Evolutionary conservation across 2,329 filamentous ascomycete species (phyloP), one percentile per base, ranked within the genome.

Genomic region (Monilinia polystroma): DNA sequence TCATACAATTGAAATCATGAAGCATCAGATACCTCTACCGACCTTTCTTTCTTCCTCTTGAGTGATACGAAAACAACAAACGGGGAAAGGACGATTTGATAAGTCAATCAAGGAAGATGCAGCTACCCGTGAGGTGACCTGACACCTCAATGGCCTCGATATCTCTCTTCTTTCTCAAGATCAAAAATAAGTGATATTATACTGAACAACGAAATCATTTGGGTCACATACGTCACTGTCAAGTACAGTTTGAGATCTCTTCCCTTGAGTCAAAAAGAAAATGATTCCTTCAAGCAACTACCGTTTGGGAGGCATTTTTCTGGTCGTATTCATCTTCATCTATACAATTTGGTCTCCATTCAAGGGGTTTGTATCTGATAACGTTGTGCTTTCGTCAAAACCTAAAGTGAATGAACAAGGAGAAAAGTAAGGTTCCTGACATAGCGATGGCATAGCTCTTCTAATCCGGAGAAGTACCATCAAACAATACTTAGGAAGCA

Each of bases 401-500:
- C 35, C 32, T 1, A 41, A 41, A 38, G 26, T 29, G 23, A 66
- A 47, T 55, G 67, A 68, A 16, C 60, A 54, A 49, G 69, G 69
- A 63, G 70, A 70, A 54, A 70, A 69, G 71, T 71, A 67, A 57
- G 56, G 63, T 29, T 20, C 23, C 35, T 47, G 23, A 41, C 43
- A 52, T 20, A 38, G 49, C 16, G 4, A 38, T 11, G 41, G n/a
- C 11, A 32, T 20, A 35, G 5, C 35, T 20, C 18, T 47, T 38
- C 29, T 64, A 3, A 68, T 41, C 45, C 20, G 14, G 16, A 56
- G 23, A 53, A 72, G 71, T 66, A 56, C 64, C 29, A 63, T 72
- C 53, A 68, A 70, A 56, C 67, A 70, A 56, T 73, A 72, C 62
- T 52, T 67, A 16, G 72, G 71, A 64, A 72, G 70, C 62, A 67